Evolutionary conservation across 352 stramenopile species (phyloP).

Genomic region (Phytophthora pini): DNA sequence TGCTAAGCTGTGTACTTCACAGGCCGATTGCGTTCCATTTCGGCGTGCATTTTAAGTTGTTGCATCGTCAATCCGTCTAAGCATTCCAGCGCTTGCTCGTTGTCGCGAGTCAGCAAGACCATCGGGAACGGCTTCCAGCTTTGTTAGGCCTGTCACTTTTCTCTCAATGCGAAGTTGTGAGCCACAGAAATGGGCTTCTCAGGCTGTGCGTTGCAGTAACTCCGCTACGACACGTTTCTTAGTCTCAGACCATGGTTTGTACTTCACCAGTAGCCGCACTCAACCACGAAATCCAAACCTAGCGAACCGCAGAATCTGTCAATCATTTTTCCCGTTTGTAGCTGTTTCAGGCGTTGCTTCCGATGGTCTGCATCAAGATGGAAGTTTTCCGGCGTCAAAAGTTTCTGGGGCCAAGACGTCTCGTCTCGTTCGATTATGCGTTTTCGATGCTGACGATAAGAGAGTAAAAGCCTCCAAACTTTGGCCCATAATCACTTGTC

Average conservation of each 20-base stretch:
- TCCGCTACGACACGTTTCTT: conserved; percentile 1
- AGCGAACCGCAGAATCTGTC: not conserved
- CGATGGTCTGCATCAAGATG: not conserved
- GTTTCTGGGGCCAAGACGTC: not conserved
- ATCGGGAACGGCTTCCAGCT: not conserved
- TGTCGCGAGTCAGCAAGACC: not conserved
- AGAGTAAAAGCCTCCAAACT: no score
- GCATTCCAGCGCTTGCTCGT: conserved; percentile 11
- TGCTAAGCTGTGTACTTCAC: not conserved
- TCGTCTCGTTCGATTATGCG: conserved; percentile 7
- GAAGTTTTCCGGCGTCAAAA: no score
- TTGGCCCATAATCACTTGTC: not conserved
- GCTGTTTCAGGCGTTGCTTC: not conserved
- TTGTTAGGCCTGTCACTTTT: not conserved
- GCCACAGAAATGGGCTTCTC: not conserved
- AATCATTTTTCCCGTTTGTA: not conserved
- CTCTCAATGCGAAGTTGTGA: not conserved
- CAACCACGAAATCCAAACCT: no score
- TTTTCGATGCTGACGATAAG: no score
- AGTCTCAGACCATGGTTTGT: not conserved
- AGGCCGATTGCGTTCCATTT: conserved; percentile 11
- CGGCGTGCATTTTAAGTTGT: conserved; percentile 8
- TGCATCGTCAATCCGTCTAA: conserved; percentile 13
- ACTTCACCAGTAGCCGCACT: no score
- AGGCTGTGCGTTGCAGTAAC: no score